Evolutionary conservation across 768 basidiomycete species (phyloP).

Genomic region (Polyporus arcularius): DNA sequence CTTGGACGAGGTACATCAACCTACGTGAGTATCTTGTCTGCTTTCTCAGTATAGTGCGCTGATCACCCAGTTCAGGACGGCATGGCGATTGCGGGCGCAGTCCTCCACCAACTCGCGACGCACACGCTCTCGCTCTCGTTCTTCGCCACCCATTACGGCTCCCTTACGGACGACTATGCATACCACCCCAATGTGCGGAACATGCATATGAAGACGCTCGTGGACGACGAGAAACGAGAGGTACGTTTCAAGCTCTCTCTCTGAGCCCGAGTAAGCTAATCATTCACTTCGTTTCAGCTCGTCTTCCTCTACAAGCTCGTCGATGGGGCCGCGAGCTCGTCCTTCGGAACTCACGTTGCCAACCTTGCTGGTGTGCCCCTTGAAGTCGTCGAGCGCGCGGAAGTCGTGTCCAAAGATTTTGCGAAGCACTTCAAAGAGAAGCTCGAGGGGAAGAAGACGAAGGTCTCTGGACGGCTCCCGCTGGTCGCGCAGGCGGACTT

Average conservation of each 20-base stretch:
- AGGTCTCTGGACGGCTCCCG: constrained; percentile 62
- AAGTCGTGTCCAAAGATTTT: constrained; percentile 83
- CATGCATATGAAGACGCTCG: constrained; percentile 94
- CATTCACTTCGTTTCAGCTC: constrained; percentile 49
- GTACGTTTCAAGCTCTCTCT: constrained; percentile 41
- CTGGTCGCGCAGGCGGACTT: constrained; percentile 90
- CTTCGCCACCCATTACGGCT: constrained; percentile 98
- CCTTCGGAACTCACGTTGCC: constrained; percentile 94
- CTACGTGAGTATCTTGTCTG: constrained; percentile 51
- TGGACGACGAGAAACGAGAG: constrained; percentile 90
- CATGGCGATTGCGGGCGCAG: constrained; percentile 98
- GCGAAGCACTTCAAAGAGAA: constrained; percentile 85
- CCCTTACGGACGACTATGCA: constrained; percentile 90
- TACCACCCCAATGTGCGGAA: constrained; percentile 91
- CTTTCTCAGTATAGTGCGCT: not conserved
- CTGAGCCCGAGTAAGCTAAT: not conserved
- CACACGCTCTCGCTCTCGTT: constrained; percentile 90
- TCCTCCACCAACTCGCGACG: constrained; percentile 92
- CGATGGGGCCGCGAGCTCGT: constrained; percentile 81
- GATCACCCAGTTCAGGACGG: constrained; percentile 63
- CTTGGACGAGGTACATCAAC: constrained; percentile 96
- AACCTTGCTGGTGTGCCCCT: constrained; percentile 90
- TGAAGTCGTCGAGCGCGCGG: constrained; percentile 85
- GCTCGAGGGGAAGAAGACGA: constrained; percentile 61
- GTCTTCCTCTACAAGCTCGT: constrained; percentile 95